Evolutionary conservation across 768 basidiomycete genomes (phyloP), one percentile per base, ranked within the genome.

Genomic region (Rhodotorula diobovata): DNA sequence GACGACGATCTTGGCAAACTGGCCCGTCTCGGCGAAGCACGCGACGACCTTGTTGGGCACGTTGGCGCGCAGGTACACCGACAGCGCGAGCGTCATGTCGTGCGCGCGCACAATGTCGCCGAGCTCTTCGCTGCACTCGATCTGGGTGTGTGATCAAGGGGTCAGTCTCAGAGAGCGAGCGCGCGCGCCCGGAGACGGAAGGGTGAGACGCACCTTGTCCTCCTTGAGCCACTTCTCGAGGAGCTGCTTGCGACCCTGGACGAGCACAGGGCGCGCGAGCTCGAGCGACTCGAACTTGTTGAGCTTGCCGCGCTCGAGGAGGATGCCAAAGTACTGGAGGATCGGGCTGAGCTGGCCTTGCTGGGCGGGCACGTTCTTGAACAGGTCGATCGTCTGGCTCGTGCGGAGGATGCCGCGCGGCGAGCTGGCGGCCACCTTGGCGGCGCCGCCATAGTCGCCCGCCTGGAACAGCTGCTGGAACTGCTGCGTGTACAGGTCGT

Each of bases 221-320:
- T 99, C 96, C 82, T 99, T 99, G 71, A 99, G 83, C 96, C 96
- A 99, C 78, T 98, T 98, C 84, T 99, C 96, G 25, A 99, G 84
- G 56, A 98, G 83, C 78, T 97, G 92, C 82, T 99, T 98, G 80
- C 93, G 87, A 46, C 93, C 93, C 82, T 99, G 96, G 75, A 91
- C 89, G 56, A 99, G 83, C 15, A 99, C 96, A 28, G 96, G 96
- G 58, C 93, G 87, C 2, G 96, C 96, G 57, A 99, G 86, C 80
- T 99, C 96, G 43, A 99, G 81, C 23, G 92, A 94, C 80, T 99
- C 96, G 16, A 89, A 86, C 79, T 95, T 93, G 81, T 99, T 99
- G 68, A 99, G 86, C 82, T 96, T 93, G 35, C 96, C 96, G 81
- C 94, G 96, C 84, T 98, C 96, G 55, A 99, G 85, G n/a, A 99